Evolutionary conservation across 202 grass and related monocot species (phyloP), one percentile per base, ranked within the genome.

Genomic region (Cymbopogon flexuosus): DNA sequence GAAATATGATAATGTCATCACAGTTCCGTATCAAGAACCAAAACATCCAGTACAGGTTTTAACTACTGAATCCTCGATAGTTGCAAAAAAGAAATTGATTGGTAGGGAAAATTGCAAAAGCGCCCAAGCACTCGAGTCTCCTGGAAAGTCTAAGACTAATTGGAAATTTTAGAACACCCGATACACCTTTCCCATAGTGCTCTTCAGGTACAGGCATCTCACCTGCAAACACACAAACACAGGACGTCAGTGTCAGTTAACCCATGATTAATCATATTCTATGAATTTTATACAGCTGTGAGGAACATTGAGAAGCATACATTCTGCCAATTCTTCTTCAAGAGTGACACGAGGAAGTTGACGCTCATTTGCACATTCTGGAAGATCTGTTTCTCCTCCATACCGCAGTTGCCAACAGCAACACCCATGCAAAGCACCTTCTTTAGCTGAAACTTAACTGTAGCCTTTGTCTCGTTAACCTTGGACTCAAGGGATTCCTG

Each of bases 381-480:
- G 63, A 89, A 88, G 70, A 97, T 93, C 31, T 91, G 93, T 82
- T 91, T 97, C 72, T 97, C 93, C 3, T 97, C 93, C 93, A 93
- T 97, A 13, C 43, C 86, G 29, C 79, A 76, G 52, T 97, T 93
- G 31, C 93, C 93, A 23, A 93, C 93, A 0, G 88, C 93, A 76
- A 93, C 93, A 65, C 93, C 93, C 93, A 97, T 97, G 90, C 93
- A 91, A 24, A 97, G 91, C 24, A 97, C 93, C 58, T 97, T 93
- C 64, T 97, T 97, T 10, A 91, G 72, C 73, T 93, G 93, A 58
- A 97, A 97, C 51, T 97, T 97, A 62, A 97, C 88, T 6, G 88
- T 97, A 19, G 93, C 93, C 77, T 97, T 97, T 1, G 71, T 93
- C 65, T 97, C 93, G 18, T 97, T 97, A 34, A 97, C 93, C 82